A percentile compares a stretch with the other conserved stretches of the same genome.
Evolutionary conservation across 202 grass and related monocot genomes (phyloP).

Genomic region (Carex arenaria): DNA sequence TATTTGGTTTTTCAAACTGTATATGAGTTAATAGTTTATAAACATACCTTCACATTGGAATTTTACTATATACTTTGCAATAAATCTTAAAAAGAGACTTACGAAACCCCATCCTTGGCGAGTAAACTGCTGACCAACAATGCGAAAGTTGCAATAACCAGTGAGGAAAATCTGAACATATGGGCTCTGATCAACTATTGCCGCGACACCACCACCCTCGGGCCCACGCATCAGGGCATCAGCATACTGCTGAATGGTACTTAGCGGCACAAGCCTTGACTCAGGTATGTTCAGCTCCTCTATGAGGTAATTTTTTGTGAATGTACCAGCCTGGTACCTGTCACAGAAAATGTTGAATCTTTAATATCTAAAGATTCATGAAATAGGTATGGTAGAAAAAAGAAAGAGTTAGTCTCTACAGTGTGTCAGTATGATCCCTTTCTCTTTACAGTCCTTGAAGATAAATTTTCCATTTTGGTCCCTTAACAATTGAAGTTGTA

Average conservation of each 20-base stretch:
- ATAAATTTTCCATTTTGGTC: not conserved
- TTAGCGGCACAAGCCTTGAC: conserved; percentile 63
- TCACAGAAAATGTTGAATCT: not conserved
- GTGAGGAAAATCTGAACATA: conserved; percentile 71
- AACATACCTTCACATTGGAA: not conserved
- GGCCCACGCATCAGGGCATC: conserved; percentile 69
- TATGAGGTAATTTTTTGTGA: conserved; percentile 68
- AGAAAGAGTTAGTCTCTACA: not conserved
- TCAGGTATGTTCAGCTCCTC: conserved; percentile 56
- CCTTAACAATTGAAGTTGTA: not conserved
- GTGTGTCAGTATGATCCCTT: not conserved
- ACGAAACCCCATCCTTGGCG: conserved; percentile 97
- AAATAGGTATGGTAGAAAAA: not conserved
- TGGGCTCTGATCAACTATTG: conserved; percentile 75
- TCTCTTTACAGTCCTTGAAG: not conserved
- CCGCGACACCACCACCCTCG: conserved; percentile 59
- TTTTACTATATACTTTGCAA: not conserved
- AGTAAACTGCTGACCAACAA: conserved; percentile 80
- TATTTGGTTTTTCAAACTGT: conserved; percentile 1
- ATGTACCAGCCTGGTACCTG: conserved; percentile 64
- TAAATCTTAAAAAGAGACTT: conserved; percentile 30
- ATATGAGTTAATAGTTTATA: not conserved
- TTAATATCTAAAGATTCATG: not conserved
- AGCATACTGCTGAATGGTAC: conserved; percentile 60
- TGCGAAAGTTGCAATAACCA: conserved; percentile 62